Evolutionary conservation across 139 green algal genomes (phyloP).

Genomic region (Coccomyxa sp.): DNA sequence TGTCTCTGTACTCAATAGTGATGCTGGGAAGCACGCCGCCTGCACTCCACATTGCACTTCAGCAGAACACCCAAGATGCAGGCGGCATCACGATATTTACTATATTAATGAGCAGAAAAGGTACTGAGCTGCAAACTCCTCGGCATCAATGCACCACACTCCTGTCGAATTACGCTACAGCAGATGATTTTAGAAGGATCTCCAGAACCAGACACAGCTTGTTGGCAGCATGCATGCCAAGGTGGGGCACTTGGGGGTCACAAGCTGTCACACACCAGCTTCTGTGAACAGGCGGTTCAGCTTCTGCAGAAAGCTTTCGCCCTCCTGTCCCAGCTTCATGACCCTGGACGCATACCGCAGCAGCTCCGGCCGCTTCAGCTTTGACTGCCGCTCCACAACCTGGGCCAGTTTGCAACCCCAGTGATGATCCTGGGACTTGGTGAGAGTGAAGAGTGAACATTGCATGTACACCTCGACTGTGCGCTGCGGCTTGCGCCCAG

Average conservation of each 20-base stretch:
- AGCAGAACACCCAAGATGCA: no score
- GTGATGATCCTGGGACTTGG: background rate
- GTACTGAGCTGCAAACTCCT: background rate
- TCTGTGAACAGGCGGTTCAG: constrained; percentile 4
- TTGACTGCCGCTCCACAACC: background rate
- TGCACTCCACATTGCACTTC: background rate
- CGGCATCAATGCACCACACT: background rate
- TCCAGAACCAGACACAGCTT: background rate
- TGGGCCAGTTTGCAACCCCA: background rate
- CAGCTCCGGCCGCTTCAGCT: constrained; percentile 11
- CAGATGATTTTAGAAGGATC: background rate
- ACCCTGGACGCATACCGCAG: constrained; percentile 10
- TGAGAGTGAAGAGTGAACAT: background rate
- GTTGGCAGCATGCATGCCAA: background rate
- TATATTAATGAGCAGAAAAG: no score
- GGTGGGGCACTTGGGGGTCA: background rate
- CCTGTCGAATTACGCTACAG: background rate
- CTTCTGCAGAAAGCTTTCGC: constrained; percentile 9
- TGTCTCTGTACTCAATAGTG: constrained; percentile 58
- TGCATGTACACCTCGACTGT: no score
- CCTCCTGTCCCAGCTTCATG: constrained; percentile 6
- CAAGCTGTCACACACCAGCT: constrained; percentile 3
- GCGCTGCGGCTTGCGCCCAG: no score
- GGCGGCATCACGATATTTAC: background rate
- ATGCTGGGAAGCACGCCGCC: constrained; percentile 20